phyloP scores from a whole-genome alignment of 805 yeast species.

The Myxozyma sirexii region DNA sequence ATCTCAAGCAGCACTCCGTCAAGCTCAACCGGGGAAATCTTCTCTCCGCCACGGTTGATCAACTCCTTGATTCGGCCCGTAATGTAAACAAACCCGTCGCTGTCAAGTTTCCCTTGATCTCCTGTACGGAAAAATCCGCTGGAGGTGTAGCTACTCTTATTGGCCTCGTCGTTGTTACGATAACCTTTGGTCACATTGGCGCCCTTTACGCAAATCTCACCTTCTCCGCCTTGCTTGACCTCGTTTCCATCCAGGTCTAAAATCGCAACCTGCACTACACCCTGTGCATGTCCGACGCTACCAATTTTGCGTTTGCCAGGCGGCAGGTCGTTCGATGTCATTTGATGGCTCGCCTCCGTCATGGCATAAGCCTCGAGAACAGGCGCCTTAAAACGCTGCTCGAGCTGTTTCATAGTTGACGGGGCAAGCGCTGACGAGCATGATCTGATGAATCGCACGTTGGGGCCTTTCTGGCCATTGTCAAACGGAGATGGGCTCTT shows the following conservation, averaged over 20 bases:
- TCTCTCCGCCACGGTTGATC: conserved; percentile 75
- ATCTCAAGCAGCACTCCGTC: conserved; percentile 63
- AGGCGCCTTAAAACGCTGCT: conserved; percentile 61
- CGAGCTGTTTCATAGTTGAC: conserved; percentile 60
- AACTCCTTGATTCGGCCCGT: conserved; percentile 76
- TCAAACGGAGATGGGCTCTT: conserved; percentile 52
- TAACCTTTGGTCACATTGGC: conserved; percentile 72
- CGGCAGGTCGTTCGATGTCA: conserved; percentile 71
- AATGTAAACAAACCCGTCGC: conserved; percentile 59
- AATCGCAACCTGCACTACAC: conserved; percentile 65
- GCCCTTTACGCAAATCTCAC: conserved; percentile 72
- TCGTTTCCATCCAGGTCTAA: conserved; percentile 54
- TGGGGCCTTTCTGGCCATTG: conserved; percentile 47
- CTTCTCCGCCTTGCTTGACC: conserved; percentile 56
- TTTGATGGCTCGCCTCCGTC: conserved; percentile 76
- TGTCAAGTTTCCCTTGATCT: conserved; percentile 68
- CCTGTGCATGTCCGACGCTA: conserved; percentile 73
- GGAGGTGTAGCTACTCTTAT: conserved; percentile 62
- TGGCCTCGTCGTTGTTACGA: conserved; percentile 71
- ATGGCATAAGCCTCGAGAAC: conserved; percentile 78
- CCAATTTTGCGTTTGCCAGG: conserved; percentile 69
- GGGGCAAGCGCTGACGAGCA: conserved; percentile 76
- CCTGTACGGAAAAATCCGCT: conserved; percentile 75
- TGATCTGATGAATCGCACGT: conserved; percentile 67
- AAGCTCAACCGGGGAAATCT: conserved; percentile 71